Percentiles rank a stretch among this genome's conserved stretches.
Conservation (phyloP, 345 rosid species). For the Populus simonii region DNA sequence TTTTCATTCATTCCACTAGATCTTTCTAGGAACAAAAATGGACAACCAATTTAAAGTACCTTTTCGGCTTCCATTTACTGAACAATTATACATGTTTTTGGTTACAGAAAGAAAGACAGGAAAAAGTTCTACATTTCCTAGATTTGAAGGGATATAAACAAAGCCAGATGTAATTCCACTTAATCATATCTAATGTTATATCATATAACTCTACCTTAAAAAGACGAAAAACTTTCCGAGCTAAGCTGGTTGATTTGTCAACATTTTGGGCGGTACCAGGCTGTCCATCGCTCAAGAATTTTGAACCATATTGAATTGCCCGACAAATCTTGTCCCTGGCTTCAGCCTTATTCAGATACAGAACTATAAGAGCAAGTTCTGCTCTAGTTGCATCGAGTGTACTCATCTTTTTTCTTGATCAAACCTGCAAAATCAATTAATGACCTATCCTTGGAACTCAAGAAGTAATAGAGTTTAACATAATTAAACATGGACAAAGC, state of each 20-base stretch:
- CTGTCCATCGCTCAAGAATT: slow-evolving; percentile 80
- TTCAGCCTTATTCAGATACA: slow-evolving; percentile 93
- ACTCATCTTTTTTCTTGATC: slow-evolving; percentile 53
- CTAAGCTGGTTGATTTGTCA: slow-evolving; percentile 92
- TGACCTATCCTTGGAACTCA: neutral
- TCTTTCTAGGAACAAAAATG: neutral
- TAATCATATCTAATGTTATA: neutral
- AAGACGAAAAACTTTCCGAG: slow-evolving; percentile 96
- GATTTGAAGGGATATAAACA: neutral
- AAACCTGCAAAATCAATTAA: slow-evolving; percentile 15
- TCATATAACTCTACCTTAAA: slow-evolving; percentile 55
- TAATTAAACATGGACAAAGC: neutral
- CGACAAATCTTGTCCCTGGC: slow-evolving; percentile 99
- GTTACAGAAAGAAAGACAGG: neutral
- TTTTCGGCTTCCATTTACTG: neutral
- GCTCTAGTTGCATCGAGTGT: slow-evolving; percentile 77
- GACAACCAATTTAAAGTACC: neutral
- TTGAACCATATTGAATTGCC: slow-evolving; percentile 96
- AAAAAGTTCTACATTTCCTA: neutral
- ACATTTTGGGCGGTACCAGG: slow-evolving; percentile 94
- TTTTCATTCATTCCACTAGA: neutral
- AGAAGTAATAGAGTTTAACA: neutral
- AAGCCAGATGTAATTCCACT: neutral
- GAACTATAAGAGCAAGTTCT: slow-evolving; percentile 75
- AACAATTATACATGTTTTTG: neutral